Evolutionary conservation across 2,329 filamentous ascomycete species (phyloP).

Genomic region (Fusarium abutilonis): DNA sequence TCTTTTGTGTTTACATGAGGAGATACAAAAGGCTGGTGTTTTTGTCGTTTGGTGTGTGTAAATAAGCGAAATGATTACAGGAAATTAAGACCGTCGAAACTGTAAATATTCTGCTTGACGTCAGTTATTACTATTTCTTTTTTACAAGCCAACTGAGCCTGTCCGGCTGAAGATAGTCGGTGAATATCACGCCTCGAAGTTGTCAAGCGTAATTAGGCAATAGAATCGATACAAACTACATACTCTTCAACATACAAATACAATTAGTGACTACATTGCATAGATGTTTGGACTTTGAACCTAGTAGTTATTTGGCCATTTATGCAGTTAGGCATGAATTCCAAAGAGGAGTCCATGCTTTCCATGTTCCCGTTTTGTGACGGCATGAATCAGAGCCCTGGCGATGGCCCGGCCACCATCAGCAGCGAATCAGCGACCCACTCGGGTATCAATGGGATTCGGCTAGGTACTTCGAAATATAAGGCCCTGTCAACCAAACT

Average conservation of each 20-base stretch:
- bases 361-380: not conserved
- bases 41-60: no score
- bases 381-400: slow-evolving; percentile 8
- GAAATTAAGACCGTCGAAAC: no score
- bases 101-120: no score
- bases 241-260: no score
- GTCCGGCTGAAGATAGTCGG: not conserved
- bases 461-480: slow-evolving; percentile 10
- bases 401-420: not conserved
- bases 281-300: no score
- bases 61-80: no score
- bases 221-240: no score
- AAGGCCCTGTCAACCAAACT: slow-evolving; percentile 9
- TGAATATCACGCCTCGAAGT: not conserved
- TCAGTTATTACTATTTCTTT: not conserved
- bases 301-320: no score
- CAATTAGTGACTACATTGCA: no score
- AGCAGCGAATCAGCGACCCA: slow-evolving; percentile 10
- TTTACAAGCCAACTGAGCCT: not conserved
- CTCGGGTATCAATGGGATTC: slow-evolving; percentile 26
- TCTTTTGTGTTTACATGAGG: no score
- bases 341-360: not conserved
- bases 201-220: not conserved
- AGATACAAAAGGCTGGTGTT: no score
- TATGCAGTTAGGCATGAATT: no score